A percentile compares a stretch with the other conserved stretches of the same genome.
Conservation (phyloP, 306 rosid genomes). For the Cyamopsis tetragonoloba region DNA sequence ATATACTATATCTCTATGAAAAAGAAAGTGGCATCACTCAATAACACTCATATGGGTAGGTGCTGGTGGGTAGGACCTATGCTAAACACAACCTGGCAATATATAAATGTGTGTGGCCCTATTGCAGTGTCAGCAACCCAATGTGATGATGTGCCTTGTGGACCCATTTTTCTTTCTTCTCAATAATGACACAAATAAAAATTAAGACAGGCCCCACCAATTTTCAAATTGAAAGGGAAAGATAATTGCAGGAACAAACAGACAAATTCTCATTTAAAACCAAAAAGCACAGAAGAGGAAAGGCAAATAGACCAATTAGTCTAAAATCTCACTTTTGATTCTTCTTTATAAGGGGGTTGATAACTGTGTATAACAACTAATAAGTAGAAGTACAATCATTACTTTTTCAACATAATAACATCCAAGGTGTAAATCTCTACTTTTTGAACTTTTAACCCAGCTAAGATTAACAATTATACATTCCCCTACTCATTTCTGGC, state of each 20-base stretch:
- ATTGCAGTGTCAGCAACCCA: constrained; percentile 58
- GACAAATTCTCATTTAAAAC: constrained; percentile 40
- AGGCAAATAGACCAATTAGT: constrained; percentile 20
- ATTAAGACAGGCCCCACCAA: constrained; percentile 36
- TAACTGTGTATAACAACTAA: constrained; percentile 37
- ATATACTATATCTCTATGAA: not conserved
- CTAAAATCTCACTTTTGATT: constrained; percentile 36
- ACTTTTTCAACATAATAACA: constrained; percentile 20
- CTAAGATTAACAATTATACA: constrained; percentile 32
- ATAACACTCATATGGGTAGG: constrained; percentile 70
- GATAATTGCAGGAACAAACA: constrained; percentile 24
- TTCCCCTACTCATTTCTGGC: constrained; percentile 1
- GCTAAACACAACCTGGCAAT: constrained; percentile 51
- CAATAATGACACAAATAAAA: constrained; percentile 33
- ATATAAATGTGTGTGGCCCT: constrained; percentile 46
- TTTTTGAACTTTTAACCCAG: constrained; percentile 19
- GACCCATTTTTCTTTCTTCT: constrained; percentile 25
- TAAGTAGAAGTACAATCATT: constrained; percentile 34
- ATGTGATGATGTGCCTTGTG: constrained; percentile 55
- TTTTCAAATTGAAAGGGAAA: not conserved
- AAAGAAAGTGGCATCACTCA: constrained; percentile 49
- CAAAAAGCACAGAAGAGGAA: not conserved
- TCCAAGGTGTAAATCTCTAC: constrained; percentile 15
- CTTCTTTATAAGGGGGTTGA: constrained; percentile 35
- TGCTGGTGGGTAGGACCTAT: constrained; percentile 48